Base-by-base conservation (phyloP, 345 rosid species). In the Carallia pectinifolia region DNA sequence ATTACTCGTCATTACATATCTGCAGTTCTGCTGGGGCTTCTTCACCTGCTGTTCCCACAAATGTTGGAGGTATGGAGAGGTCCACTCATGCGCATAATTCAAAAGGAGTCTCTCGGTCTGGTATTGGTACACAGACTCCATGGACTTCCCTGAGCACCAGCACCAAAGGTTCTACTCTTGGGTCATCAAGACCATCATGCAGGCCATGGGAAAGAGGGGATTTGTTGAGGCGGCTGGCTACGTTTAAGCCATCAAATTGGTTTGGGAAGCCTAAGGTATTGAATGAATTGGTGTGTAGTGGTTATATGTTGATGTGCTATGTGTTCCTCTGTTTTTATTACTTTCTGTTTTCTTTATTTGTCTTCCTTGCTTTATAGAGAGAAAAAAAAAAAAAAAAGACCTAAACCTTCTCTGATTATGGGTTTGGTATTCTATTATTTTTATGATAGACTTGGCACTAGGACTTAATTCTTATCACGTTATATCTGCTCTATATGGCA, bases 171-270 rank as follows among this genome's bases (percentile, higher is more conserved):
- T 84, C 89, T 64, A 76, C 80, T 60, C 74, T 78, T 65, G 88
- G 90, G 40, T 82, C 90, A 23, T 80, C 89, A 5, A 85, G 82
- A 70, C 81, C 81, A 56, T 87, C 99, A 2, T 96, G 96, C 80
- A 87, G 97, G 68, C 97, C 99, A 34, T 96, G 99, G 98, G 98
- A 96, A 73, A 82, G 97, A 82, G 98, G 92, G 65, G 98, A 96
- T 79, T 81, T 96, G 66, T 84, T 96, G 50, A 81, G 98, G 82
- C 98, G 98, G 7, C 82, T 96, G 77, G 92, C 99, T 66, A 96
- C 98, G 53, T 96, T 96, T 81, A 88, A 85, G 81, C 99, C 98
- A 58, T 77, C 86, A 4, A 87, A 92, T 82, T 96, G 98, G 99
- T 83, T 81, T 69, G 97, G 90, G 52, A 96, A 89, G 75, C 96